Evolutionary conservation across 1,139 yeast species (phyloP), one percentile per base, ranked within the genome.

Genomic region (Candida albicans): DNA sequence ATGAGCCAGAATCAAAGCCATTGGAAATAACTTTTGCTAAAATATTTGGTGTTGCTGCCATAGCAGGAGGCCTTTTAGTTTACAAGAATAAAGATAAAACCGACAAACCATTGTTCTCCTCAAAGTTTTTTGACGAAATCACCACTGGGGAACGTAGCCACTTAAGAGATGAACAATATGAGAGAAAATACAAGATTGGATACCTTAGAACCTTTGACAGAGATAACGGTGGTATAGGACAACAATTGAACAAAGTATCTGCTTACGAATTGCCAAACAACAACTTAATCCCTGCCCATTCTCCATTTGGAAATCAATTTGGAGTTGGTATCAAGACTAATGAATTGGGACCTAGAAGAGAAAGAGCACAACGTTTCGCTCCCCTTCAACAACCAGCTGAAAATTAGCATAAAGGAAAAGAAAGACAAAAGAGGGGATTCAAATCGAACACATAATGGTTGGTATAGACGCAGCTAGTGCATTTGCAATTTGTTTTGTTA

Each of bases 141-240:
- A 64, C 64, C 44, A 63, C 59, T 40, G 75, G 71, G 35, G 68
- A 66, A 29, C 68, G 75, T 49, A 59, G 53, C 22, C 60, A 60
- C 46, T 58, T 63, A 53, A 67, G 78, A 64, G 66, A 62, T 49
- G 73, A 68, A 48, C 65, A 61, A 50, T 68, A 63, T 56, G 59
- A 62, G 43, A 66, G 64, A 49, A 64, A 70, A 54, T 71, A 71
- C 60, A 69, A 72, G 54, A 57, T 67, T 12, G 71, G 76, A 13
- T 71, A 72, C 56, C 61, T 72, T 50, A 71, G 70, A 56, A 63
- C 63, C n/a, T 68, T 63, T 49, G 70, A 70, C 42, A 69, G 68
- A 57, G 79, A 74, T 54, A 73, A 70, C 57, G 78, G 78, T 40
- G 77, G 78, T 40, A 61, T 70, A 55, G 77, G 77, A 43, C 75